Evolutionary conservation across 1,284 basidiomycete species (phyloP), one percentile per base, ranked within the genome.

Genomic region (Rhizoctonia solani): DNA sequence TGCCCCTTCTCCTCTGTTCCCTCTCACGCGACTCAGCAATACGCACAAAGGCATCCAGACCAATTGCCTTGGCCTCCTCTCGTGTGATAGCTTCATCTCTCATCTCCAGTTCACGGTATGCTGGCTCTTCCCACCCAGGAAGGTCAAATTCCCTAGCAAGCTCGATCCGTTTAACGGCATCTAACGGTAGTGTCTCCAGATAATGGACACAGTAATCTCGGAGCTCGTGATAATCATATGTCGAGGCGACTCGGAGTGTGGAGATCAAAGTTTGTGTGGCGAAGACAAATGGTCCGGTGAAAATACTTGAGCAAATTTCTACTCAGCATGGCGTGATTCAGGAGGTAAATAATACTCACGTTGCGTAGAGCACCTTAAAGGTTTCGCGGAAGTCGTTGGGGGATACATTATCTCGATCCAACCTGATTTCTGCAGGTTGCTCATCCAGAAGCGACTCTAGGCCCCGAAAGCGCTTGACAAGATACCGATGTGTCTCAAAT

Each of bases 181-280:
- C 25, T 14, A 54, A 41, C 16, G 30, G 25, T 8, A 27, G 39
- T 16, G 44, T 46, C 32, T 66, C 80, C 47, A 85, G 73, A 5
- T 82, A 80, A 68, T 79, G 75, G 32, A 78, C 71, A 4, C 85
- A 78, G 8, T 79, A 76, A 19, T 76, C 76, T 44, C 80, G 79
- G 53, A 87, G 76, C 8, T 79, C 75, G 14, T 76, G 71, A 14
- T 78, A 75, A 68, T 87, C 81, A 52, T 78, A 75, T 16, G 73
- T 71, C 13, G 74, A 72, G 2, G 70, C 66, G 41, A 74, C 59
- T 14, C 52, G 63, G 14, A 54, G 41, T 29, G 63, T 41, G 19
- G 52, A 66, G 19, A 54, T 16, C n/a, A 56, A 73, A 39, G 68
- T 76, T 73, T 69, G 75, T 69, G 72, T 78, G 76, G 72, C 49